phyloP scores from a whole-genome alignment of 805 yeast genomes.

The Zygosaccharomyces lentus region DNA sequence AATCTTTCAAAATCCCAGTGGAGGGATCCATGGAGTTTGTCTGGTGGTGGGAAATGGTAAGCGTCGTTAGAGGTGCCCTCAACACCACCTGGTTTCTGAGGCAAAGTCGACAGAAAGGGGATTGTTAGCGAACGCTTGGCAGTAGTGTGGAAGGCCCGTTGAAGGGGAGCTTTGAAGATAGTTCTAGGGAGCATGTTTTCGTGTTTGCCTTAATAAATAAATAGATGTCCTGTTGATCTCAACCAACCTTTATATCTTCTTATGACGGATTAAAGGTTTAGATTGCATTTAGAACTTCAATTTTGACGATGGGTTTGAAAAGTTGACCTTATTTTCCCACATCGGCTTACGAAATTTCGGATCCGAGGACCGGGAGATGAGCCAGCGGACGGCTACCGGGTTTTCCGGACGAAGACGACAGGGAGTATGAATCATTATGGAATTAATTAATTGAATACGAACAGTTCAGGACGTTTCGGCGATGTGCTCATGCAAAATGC shows the following conservation, averaged over 20 bases:
- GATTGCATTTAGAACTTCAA: no score
- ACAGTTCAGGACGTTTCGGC: no score
- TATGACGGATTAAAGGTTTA: not conserved
- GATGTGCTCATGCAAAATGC: no score
- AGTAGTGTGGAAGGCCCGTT: constrained; percentile 27
- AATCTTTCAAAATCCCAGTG: constrained; percentile 92
- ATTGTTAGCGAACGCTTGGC: constrained; percentile 37
- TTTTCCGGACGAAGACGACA: not conserved
- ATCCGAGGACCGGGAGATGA: constrained; percentile 3
- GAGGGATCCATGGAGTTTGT: constrained; percentile 71
- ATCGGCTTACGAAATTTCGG: constrained; percentile 3
- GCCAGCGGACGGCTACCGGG: not conserved
- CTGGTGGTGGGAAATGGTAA: constrained; percentile 56
- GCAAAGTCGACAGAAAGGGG: constrained; percentile 53
- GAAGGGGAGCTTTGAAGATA: constrained; percentile 7
- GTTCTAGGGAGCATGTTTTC: constrained; percentile 17
- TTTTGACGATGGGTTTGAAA: not conserved
- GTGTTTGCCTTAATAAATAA: not conserved
- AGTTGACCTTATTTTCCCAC: not conserved
- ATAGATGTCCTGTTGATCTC: not conserved
- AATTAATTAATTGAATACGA: no score
- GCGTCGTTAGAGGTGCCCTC: constrained; percentile 95
- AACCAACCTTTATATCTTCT: not conserved
- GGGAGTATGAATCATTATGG: not conserved
- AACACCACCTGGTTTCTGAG: constrained; percentile 86